Percentiles rank a stretch among this genome's conserved stretches.
phyloP scores from a whole-genome alignment of 2,329 filamentous ascomycete genomes.

The Diaporthe eres region DNA sequence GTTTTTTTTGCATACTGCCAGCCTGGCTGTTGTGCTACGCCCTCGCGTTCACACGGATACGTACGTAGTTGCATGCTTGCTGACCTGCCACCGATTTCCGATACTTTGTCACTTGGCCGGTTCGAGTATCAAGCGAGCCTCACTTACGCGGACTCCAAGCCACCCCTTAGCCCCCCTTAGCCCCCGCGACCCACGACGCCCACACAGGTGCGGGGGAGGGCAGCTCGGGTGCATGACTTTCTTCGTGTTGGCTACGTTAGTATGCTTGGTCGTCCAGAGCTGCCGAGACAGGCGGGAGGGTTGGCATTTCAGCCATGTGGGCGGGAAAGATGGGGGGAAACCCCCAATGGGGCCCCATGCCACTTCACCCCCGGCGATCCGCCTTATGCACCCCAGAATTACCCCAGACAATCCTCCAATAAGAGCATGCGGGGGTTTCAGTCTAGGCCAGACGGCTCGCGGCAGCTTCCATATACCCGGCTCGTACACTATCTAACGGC shows the following conservation, averaged over 20 bases:
- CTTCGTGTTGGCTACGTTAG: slow-evolving; percentile 23
- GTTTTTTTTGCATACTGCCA: too few relatives aligned
- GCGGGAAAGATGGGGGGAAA: slow-evolving; percentile 1
- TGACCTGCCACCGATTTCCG: slow-evolving; percentile 24
- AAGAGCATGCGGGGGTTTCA: slow-evolving; percentile 28
- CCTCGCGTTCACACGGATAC: not conserved
- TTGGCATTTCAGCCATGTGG: slow-evolving; percentile 20
- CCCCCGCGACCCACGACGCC: slow-evolving; percentile 20
- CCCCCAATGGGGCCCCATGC: not conserved
- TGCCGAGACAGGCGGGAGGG: slow-evolving; percentile 9
- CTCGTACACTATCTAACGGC: not conserved
- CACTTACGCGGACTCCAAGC: slow-evolving; percentile 34
- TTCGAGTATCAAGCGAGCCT: slow-evolving; percentile 24
- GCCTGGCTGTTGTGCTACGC: not conserved
- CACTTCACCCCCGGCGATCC: slow-evolving; percentile 19
- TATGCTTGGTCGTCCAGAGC: slow-evolving; percentile 11
- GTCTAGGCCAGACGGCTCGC: slow-evolving; percentile 16
- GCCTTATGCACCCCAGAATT: slow-evolving; percentile 36
- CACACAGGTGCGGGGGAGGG: slow-evolving; percentile 9
- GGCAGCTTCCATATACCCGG: slow-evolving; percentile 28
- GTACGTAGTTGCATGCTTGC: not conserved
- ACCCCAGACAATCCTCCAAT: slow-evolving; percentile 39
- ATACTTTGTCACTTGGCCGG: slow-evolving; percentile 13
- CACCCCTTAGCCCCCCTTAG: slow-evolving; percentile 22
- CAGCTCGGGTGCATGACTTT: slow-evolving; percentile 15